These are phyloP conservation scores for Kuraishia borneana DNA, from an alignment of 805 yeast species.

Conservation along the genomic window DNA sequence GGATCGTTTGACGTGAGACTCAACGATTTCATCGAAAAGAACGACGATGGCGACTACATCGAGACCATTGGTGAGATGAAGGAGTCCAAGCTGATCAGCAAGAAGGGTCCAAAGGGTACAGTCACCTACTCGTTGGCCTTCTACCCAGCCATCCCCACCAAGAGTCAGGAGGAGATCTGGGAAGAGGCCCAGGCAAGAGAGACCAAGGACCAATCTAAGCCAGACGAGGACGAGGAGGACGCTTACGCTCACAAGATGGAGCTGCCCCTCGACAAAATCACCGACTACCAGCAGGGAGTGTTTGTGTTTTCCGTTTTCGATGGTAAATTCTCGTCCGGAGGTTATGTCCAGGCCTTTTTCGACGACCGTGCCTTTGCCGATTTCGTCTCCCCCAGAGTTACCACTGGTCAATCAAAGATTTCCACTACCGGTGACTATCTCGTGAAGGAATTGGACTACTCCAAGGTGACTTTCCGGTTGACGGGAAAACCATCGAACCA, in stretches of 20 bases:
- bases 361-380: slow-evolving; percentile 66
- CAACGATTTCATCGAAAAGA: slow-evolving; percentile 52
- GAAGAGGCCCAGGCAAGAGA: slow-evolving; percentile 1
- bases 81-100: slow-evolving; percentile 53
- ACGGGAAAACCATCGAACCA: slow-evolving; percentile 42
- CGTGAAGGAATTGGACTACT: slow-evolving; percentile 69
- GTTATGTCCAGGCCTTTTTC: slow-evolving; percentile 63
- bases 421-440: slow-evolving; percentile 57
- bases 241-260: slow-evolving; percentile 32
- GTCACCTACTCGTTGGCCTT: slow-evolving; percentile 67
- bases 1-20: slow-evolving; percentile 72
- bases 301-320: slow-evolving; percentile 55
- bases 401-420: slow-evolving; percentile 24
- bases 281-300: slow-evolving; percentile 62
- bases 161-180: slow-evolving; percentile 31
- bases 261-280: slow-evolving; percentile 46
- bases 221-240: slow-evolving; percentile 25
- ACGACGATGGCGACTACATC: slow-evolving; percentile 51
- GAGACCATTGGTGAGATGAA: slow-evolving; percentile 49
- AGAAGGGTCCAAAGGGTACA: slow-evolving; percentile 77
- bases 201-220: slow-evolving; percentile 47
- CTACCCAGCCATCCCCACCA: slow-evolving; percentile 75
- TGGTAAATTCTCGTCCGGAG: slow-evolving; percentile 42
- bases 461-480: slow-evolving; percentile 52
- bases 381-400: slow-evolving; percentile 41